These are phyloP conservation scores for Solidago caesia DNA, from an alignment of 129 eudicot species.

Conservation along the genomic window DNA sequence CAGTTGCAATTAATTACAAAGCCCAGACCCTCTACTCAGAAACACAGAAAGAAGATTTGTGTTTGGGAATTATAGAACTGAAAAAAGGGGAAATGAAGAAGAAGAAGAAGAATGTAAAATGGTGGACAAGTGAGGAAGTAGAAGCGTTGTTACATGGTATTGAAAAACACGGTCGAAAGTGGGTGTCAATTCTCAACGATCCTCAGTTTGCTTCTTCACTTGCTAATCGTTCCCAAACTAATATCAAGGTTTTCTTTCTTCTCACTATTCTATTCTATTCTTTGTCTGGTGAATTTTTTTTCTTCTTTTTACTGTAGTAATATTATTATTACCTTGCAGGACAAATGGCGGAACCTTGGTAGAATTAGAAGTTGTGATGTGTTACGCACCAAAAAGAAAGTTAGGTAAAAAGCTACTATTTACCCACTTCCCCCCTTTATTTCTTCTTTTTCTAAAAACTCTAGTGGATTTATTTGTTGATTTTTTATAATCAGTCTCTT, in stretches of 20 bases:
- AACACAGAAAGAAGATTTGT: neutral
- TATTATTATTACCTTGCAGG: neutral
- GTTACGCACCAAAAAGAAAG: neutral
- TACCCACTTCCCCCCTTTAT: too few relatives aligned
- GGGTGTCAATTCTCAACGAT: neutral
- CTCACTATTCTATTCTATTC: neutral
- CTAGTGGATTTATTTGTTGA: too few relatives aligned
- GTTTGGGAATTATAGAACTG: neutral
- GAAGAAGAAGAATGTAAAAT: neutral
- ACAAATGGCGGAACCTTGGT: neutral
- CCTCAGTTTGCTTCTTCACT: neutral
- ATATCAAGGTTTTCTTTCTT: neutral
- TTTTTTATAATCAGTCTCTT: too few relatives aligned
- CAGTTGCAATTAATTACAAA: too few relatives aligned
- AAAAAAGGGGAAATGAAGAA: neutral
- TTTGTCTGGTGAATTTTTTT: neutral
- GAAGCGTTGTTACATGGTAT: neutral
- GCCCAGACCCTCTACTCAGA: too few relatives aligned
- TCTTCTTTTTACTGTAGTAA: neutral
- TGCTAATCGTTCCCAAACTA: neutral
- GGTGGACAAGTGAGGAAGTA: slow-evolving; percentile 4
- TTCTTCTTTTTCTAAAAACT: too few relatives aligned
- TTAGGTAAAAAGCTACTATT: too few relatives aligned
- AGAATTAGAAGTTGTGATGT: neutral
- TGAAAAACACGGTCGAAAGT: neutral